Base-by-base conservation (phyloP, 768 basidiomycete species). In the Serendipita sp. region DNA sequence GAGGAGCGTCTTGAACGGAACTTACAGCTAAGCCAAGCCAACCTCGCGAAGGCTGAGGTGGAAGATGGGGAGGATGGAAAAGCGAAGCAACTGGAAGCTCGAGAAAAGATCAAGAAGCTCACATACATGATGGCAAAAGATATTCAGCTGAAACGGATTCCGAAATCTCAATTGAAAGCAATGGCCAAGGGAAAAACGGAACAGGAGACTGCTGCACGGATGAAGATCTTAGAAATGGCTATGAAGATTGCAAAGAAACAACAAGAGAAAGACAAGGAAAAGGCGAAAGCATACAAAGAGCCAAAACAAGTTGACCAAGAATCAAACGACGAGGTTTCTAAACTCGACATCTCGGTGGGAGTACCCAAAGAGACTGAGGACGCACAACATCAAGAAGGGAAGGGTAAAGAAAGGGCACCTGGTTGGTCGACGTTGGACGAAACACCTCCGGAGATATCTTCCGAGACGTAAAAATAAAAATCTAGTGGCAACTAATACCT, bases 171-270 rank as follows among this genome's bases (percentile, higher is more conserved):
- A 26, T 24, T 58, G 4, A 24, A 33, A 34, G 53, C 53, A n/a
- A 58, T 58, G 53, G 53, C 53, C 22, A 24, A 58, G 53, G 53
- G 53, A 28, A 58, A 58, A 31, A 58, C 53, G n/a, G 24, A 24
- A 24, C 24, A 58, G 53, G 53, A 58, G 26, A 58, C 53, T 28
- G 53, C 53, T 28, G 53, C 53, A 24, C 11, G 53, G 17, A 58
- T n/a, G 30, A 58, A 34, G 33, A 34, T 58, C 24, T 33, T 58
- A 26, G 53, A 58, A 33, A 24, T 58, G 53, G 53, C 53, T n/a
- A n/a, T 28, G 24, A 58, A 58, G 26, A 28, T 58, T 58, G 53
- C 53, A 5, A 33, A 9, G 24, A 28, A 34, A 11, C 30, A 24
- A 11, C 53, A 58, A 26, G 53, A 58, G 3, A 58, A 58, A 31